These are phyloP conservation scores for Dothideomycetes sp. DNA, from an alignment of 2,329 filamentous ascomycete species.

Conservation along the genomic window DNA sequence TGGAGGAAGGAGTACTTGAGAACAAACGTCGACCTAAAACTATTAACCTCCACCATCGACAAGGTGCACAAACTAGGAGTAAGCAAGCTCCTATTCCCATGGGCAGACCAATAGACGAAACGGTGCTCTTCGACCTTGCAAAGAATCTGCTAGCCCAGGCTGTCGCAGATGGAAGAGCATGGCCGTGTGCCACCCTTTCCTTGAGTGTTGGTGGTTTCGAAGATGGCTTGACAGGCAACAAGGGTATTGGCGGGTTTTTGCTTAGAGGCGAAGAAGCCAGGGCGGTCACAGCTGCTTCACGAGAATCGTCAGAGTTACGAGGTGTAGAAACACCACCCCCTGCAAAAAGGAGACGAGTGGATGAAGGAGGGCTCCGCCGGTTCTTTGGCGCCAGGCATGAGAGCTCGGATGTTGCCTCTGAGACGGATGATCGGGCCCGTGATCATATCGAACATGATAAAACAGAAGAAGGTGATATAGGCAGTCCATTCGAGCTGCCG, in stretches of 20 bases:
- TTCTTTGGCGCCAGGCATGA: conserved; percentile 26
- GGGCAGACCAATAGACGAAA: conserved; percentile 64
- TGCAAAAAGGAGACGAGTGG: conserved; percentile 29
- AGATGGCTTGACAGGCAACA: conserved; percentile 73
- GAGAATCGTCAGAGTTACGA: conserved; percentile 19
- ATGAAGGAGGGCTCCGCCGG: conserved; percentile 25
- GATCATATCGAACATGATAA: neutral
- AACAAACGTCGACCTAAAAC: conserved; percentile 79
- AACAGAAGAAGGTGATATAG: neutral
- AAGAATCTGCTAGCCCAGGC: conserved; percentile 70
- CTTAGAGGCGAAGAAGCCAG: conserved; percentile 54
- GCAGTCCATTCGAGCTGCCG: conserved; percentile 4
- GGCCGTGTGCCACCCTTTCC: conserved; percentile 87
- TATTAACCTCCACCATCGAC: conserved; percentile 74
- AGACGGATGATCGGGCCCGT: conserved; percentile 12
- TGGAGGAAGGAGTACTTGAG: conserved; percentile 84
- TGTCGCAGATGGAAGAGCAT: conserved; percentile 65
- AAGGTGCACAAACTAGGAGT: conserved; percentile 64
- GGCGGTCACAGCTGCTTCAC: conserved; percentile 28
- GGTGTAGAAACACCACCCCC: conserved; percentile 20
- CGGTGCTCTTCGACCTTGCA: conserved; percentile 62
- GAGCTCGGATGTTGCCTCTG: conserved; percentile 14
- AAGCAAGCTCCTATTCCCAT: conserved; percentile 67
- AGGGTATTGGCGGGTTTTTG: conserved; percentile 79
- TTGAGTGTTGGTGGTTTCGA: conserved; percentile 88